A percentile compares a stretch with the other conserved stretches of the same genome.
Evolutionary conservation across 331 rosid species (phyloP).

Genomic region (Spiraea crenata): DNA sequence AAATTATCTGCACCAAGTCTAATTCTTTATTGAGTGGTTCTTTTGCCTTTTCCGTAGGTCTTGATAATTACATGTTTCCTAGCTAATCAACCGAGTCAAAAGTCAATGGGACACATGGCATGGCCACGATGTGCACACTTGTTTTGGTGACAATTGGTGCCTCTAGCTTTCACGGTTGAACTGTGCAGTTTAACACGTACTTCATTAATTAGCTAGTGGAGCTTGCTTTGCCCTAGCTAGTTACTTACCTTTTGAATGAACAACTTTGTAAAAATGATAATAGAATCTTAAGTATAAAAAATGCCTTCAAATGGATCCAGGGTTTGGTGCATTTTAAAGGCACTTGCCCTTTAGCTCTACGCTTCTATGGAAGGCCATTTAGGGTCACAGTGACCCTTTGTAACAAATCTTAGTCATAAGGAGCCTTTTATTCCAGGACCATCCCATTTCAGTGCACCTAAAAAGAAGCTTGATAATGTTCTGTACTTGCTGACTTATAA

Average conservation of each 20-base stretch:
- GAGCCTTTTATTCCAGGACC: background rate
- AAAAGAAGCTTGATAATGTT: background rate
- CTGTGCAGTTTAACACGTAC: too few species aligned
- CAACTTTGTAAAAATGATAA: constrained; percentile 8
- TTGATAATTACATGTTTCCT: background rate
- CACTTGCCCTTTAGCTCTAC: constrained; percentile 1
- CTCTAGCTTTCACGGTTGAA: background rate
- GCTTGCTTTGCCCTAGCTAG: constrained; percentile 5
- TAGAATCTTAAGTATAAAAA: constrained; percentile 28
- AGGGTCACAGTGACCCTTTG: background rate
- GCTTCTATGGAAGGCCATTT: constrained; percentile 21
- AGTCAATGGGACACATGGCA: constrained; percentile 3
- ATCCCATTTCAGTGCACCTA: background rate
- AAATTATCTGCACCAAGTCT: background rate
- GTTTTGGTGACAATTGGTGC: background rate
- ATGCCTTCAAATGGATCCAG: constrained; percentile 19
- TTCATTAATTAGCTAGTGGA: constrained; percentile 27
- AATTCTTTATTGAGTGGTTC: background rate
- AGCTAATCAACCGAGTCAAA: background rate
- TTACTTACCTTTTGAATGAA: constrained; percentile 20
- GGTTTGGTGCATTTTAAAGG: constrained; percentile 11
- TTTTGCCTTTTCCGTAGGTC: background rate
- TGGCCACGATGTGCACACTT: background rate
- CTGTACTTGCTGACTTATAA: background rate
- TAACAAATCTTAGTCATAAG: background rate